Percentiles rank a stretch among this genome's conserved stretches.
These are phyloP conservation scores for Penicillium frequentans DNA, from an alignment of 2,329 filamentous ascomycete species.

Conservation along the genomic window DNA sequence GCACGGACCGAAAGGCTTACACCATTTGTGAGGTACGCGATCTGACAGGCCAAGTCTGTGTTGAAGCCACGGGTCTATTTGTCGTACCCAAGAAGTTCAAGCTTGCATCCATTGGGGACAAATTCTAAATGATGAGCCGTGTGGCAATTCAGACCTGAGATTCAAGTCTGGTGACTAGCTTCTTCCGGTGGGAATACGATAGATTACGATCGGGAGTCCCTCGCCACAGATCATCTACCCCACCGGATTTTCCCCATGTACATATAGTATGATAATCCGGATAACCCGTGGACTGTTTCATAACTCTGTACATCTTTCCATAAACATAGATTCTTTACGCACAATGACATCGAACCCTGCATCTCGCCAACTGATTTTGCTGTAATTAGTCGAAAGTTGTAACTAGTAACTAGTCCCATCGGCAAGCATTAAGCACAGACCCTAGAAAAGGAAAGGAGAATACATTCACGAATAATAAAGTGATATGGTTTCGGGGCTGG, in stretches of 20 bases:
- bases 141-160: not conserved
- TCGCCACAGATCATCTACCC: not conserved
- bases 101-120: constrained; percentile 40
- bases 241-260: not conserved
- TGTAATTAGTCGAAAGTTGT: not conserved
- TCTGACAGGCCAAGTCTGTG: constrained; percentile 55
- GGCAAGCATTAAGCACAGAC: constrained; percentile 2
- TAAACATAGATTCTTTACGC: not conserved
- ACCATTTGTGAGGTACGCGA: constrained; percentile 37
- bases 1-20: constrained; percentile 40
- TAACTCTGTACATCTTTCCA: not conserved
- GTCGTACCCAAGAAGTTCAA: constrained; percentile 56
- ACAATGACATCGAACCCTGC: constrained; percentile 3
- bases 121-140: constrained; percentile 33
- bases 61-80: constrained; percentile 60
- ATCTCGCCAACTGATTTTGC: not conserved
- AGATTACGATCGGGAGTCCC: not conserved
- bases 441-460: not conserved
- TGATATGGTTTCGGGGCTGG: constrained; percentile 18
- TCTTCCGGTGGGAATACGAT: not conserved
- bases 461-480: not conserved
- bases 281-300: not conserved
- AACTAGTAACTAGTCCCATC: not conserved
- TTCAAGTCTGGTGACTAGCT: not conserved
- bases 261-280: not conserved